Evolutionary conservation across 2,329 filamentous ascomycete species (phyloP).

Genomic region (Myriosclerotinia scirpicola): DNA sequence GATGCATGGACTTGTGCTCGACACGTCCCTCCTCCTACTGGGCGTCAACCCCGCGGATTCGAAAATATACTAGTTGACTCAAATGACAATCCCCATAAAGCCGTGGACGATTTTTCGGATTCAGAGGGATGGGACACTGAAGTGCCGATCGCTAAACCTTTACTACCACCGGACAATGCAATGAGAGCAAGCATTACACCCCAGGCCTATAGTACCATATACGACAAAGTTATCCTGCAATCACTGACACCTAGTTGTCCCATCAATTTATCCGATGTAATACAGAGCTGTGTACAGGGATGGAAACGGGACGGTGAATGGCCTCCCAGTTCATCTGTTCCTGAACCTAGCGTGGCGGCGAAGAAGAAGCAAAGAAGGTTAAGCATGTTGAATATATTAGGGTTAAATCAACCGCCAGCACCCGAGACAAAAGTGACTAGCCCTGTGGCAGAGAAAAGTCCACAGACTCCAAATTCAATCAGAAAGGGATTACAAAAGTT

Average conservation of each 20-base stretch:
- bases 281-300: slow-evolving; percentile 76
- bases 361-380: slow-evolving; percentile 35
- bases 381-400: slow-evolving; percentile 37
- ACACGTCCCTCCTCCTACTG: slow-evolving; percentile 50
- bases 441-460: slow-evolving; percentile 20
- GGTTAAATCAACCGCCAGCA: slow-evolving; percentile 27
- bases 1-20: slow-evolving; percentile 84
- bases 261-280: slow-evolving; percentile 81
- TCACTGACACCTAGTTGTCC: slow-evolving; percentile 80
- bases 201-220: slow-evolving; percentile 75
- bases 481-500: slow-evolving; percentile 12
- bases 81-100: slow-evolving; percentile 32
- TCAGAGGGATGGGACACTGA: slow-evolving; percentile 37
- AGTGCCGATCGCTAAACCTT: slow-evolving; percentile 69
- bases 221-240: slow-evolving; percentile 83
- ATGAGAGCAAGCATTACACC: slow-evolving; percentile 77
- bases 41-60: background rate
- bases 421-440: slow-evolving; percentile 18
- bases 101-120: slow-evolving; percentile 30
- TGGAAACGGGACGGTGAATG: slow-evolving; percentile 95
- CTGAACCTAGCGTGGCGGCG: slow-evolving; percentile 39
- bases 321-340: slow-evolving; percentile 65
- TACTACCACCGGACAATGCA: slow-evolving; percentile 71
- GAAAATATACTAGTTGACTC: slow-evolving; percentile 40
- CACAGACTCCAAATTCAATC: slow-evolving; percentile 4